These are phyloP conservation scores for Ziziphus jujuba DNA, from an alignment of 306 rosid genomes.

Conservation along the genomic window DNA sequence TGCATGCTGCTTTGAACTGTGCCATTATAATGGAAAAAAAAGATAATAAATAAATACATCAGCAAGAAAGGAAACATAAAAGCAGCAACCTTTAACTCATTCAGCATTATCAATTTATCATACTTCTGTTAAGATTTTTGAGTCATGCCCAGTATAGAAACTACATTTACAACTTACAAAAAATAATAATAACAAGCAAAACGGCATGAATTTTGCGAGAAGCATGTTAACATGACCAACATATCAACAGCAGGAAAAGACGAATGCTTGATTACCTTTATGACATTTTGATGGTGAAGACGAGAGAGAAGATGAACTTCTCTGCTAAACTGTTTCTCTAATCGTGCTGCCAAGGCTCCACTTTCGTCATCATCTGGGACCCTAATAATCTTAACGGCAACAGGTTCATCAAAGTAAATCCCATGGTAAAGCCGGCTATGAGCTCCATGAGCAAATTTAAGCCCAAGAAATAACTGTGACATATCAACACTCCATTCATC, in stretches of 20 bases:
- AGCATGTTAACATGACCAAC: background rate
- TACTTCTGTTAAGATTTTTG: background rate
- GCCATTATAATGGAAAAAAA: slow-evolving; percentile 18
- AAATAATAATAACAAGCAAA: background rate
- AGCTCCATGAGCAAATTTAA: slow-evolving; percentile 95
- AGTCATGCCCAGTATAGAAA: background rate
- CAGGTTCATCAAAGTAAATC: slow-evolving; percentile 63
- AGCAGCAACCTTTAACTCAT: slow-evolving; percentile 4
- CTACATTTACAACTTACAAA: background rate
- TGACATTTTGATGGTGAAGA: slow-evolving; percentile 71
- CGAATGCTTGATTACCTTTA: slow-evolving; percentile 58
- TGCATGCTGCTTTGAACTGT: slow-evolving; percentile 86
- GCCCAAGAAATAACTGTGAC: slow-evolving; percentile 75
- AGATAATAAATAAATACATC: slow-evolving; percentile 36
- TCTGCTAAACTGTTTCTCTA: slow-evolving; percentile 74
- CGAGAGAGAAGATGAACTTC: slow-evolving; percentile 85
- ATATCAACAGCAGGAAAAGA: slow-evolving; percentile 1
- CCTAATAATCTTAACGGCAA: slow-evolving; percentile 82
- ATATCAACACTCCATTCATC: slow-evolving; percentile 80
- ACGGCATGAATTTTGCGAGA: background rate
- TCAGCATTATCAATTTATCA: background rate
- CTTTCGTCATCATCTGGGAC: slow-evolving; percentile 77
- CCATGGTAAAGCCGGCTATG: slow-evolving; percentile 95
- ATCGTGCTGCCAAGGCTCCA: slow-evolving; percentile 54
- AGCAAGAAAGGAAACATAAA: slow-evolving; percentile 14